Evolutionary conservation across 1,284 basidiomycete genomes (phyloP).

Genomic region (Rhizopogon parksii): DNA sequence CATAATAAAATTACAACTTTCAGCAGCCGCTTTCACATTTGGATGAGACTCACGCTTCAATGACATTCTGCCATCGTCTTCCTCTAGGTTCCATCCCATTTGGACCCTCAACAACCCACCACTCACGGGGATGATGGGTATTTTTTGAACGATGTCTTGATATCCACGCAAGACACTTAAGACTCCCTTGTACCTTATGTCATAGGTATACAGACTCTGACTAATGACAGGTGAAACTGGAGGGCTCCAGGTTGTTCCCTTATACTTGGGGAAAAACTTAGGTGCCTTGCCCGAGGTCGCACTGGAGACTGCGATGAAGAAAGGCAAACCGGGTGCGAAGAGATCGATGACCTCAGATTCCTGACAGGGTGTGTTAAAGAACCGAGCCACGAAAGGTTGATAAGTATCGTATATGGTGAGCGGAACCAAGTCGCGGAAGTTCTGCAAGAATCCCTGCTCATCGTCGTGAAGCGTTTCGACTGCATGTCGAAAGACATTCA

Average conservation of each 20-base stretch:
- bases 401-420: conserved; percentile 16
- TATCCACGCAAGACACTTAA: neutral
- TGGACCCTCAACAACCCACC: neutral
- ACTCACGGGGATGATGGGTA: neutral
- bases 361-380: conserved; percentile 12
- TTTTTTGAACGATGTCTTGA: neutral
- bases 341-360: conserved; percentile 10
- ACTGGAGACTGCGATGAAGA: conserved; percentile 13
- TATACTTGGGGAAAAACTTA: conserved; percentile 3
- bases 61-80: neutral
- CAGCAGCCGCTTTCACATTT: neutral
- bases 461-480: neutral
- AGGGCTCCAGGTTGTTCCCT: neutral
- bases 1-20: neutral
- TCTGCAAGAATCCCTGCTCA: conserved; percentile 5
- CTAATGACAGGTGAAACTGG: neutral
- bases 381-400: conserved; percentile 8
- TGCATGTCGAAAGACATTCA: neutral
- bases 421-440: conserved; percentile 9
- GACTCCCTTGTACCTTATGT: neutral
- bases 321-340: conserved; percentile 19
- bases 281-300: conserved; percentile 14
- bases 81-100: neutral
- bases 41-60: neutral
- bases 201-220: conserved; percentile 1